Evolutionary conservation across 768 basidiomycete genomes (phyloP).

Genomic region (Naganishia vishniacii): DNA sequence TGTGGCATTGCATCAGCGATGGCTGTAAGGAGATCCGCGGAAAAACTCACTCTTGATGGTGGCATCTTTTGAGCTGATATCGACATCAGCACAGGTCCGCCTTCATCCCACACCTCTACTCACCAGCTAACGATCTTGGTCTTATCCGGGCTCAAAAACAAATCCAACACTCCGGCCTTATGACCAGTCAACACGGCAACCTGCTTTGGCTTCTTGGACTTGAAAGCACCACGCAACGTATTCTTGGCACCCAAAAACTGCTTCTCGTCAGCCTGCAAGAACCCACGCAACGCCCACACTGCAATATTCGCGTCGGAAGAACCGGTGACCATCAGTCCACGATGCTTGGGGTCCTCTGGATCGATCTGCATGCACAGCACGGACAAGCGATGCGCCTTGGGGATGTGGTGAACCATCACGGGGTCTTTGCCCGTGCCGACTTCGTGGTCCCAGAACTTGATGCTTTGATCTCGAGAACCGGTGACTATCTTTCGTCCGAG

Average conservation of each 20-base stretch:
- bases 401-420: neutral
- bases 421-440: slow-evolving; percentile 1
- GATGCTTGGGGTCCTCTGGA: neutral
- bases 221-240: slow-evolving; percentile 1
- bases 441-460: slow-evolving; percentile 24
- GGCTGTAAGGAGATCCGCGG: neutral
- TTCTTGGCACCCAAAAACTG: neutral
- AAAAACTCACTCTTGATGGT: slow-evolving; percentile 23
- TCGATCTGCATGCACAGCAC: slow-evolving; percentile 28
- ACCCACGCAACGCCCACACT: slow-evolving; percentile 24
- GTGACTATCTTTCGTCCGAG: slow-evolving; percentile 22
- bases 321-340: slow-evolving; percentile 24
- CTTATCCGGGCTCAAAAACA: slow-evolving; percentile 9
- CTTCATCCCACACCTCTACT: neutral
- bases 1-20: neutral
- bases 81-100: neutral
- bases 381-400: slow-evolving; percentile 19
- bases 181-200: slow-evolving; percentile 19
- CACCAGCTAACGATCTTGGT: slow-evolving; percentile 23
- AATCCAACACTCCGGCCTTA: slow-evolving; percentile 26
- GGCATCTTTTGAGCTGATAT: slow-evolving; percentile 27
- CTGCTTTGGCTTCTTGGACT: slow-evolving; percentile 20
- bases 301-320: slow-evolving; percentile 20
- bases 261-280: slow-evolving; percentile 12
- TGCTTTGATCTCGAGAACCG: slow-evolving; percentile 18